Percentiles rank a stretch among this genome's conserved stretches.
These are phyloP conservation scores for Eucalyptus microcorys DNA, from an alignment of 345 rosid species.

Conservation along the genomic window DNA sequence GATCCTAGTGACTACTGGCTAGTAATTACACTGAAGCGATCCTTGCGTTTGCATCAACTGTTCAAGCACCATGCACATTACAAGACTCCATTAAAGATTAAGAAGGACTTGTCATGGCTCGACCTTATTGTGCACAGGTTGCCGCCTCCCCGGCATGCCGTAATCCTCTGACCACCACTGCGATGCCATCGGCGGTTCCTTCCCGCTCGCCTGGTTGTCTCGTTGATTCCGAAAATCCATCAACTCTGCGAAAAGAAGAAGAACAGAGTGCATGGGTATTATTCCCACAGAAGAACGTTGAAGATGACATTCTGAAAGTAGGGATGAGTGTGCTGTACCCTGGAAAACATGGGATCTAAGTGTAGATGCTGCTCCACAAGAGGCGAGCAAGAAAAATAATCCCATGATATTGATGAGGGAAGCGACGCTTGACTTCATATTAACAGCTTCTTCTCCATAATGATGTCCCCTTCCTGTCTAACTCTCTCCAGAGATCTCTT, in stretches of 20 bases:
- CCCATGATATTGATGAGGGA: background rate
- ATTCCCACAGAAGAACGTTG: background rate
- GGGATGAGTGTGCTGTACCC: background rate
- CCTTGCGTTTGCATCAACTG: background rate
- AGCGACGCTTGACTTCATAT: background rate
- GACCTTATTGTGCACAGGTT: conserved; percentile 8
- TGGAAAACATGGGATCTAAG: background rate
- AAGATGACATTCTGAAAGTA: background rate
- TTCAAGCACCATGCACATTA: background rate
- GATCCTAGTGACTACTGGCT: background rate
- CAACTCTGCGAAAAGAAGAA: background rate
- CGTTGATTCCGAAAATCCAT: background rate
- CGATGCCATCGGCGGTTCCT: background rate
- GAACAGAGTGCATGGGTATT: background rate
- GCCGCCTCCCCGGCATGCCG: background rate
- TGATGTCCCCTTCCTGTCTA: background rate
- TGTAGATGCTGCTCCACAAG: background rate
- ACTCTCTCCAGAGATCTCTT: background rate
- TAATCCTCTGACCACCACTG: conserved; percentile 16
- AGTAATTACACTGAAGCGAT: background rate
- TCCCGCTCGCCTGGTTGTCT: background rate
- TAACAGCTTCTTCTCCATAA: background rate
- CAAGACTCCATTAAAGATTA: background rate
- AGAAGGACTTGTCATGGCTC: conserved; percentile 3
- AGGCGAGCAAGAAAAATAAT: background rate